Evolutionary conservation across 2,329 filamentous ascomycete species (phyloP).

Genomic region (Aspergillus ruber): DNA sequence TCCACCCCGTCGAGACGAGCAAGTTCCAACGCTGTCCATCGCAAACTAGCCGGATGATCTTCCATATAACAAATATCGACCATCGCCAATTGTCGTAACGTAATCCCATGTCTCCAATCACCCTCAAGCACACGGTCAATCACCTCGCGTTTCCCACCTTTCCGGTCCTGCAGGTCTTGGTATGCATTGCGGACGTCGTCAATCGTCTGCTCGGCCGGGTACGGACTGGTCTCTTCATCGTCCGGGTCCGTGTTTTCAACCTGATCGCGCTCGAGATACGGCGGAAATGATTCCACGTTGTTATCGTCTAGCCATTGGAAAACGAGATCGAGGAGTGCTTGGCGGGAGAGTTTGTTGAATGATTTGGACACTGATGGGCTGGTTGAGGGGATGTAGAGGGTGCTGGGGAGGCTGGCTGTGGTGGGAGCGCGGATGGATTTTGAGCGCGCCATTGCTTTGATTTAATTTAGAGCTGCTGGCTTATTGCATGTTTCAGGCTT

Average conservation of each 20-base stretch:
- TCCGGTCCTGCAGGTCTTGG: constrained; percentile 50
- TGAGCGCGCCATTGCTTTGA: constrained; percentile 24
- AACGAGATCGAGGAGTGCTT: constrained; percentile 64
- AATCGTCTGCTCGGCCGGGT: constrained; percentile 60
- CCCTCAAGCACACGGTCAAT: constrained; percentile 52
- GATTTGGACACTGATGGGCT: constrained; percentile 60
- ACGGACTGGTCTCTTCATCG: constrained; percentile 59
- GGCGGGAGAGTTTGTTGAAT: constrained; percentile 63
- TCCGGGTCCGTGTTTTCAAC: constrained; percentile 50
- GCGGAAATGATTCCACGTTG: constrained; percentile 54
- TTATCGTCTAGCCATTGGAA: constrained; percentile 70
- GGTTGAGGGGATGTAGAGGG: constrained; percentile 60
- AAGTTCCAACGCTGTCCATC: constrained; percentile 51
- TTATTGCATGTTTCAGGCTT: not conserved
- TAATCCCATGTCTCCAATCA: constrained; percentile 52
- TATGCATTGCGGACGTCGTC: constrained; percentile 63
- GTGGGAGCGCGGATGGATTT: constrained; percentile 53
- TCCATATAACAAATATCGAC: constrained; percentile 49
- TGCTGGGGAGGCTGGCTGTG: constrained; percentile 63
- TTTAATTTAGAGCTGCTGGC: not conserved
- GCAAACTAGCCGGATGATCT: constrained; percentile 45
- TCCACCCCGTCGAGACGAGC: constrained; percentile 18
- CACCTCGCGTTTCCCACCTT: constrained; percentile 48
- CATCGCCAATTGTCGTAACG: constrained; percentile 50
- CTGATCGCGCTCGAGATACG: constrained; percentile 51